Percentiles rank a stretch among this genome's conserved stretches.
Conservation (phyloP, 1,284 basidiomycete species). For the Schizophyllum commune region DNA sequence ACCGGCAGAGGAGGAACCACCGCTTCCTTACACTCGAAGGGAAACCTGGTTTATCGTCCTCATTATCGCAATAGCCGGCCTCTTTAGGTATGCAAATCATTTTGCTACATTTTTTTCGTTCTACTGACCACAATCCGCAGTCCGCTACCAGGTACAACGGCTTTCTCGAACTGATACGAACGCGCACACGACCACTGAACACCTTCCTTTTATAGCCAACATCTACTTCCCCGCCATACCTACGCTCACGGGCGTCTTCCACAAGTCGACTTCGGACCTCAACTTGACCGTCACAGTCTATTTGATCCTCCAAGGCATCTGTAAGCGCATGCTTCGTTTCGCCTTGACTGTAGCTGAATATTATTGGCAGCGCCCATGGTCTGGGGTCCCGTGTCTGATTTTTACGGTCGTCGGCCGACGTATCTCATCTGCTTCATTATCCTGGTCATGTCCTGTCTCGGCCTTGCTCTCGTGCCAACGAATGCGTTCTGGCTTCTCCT, state of each 20-base stretch:
- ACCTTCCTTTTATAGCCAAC: conserved; percentile 64
- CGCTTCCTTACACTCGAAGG: conserved; percentile 19
- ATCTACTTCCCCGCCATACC: conserved; percentile 78
- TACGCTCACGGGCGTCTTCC: conserved; percentile 49
- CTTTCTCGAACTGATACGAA: background rate
- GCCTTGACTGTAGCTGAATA: conserved; percentile 1
- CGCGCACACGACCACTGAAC: background rate
- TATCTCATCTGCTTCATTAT: conserved; percentile 46
- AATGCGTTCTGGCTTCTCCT: conserved; percentile 57
- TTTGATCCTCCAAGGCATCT: conserved; percentile 68
- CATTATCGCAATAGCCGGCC: conserved; percentile 45
- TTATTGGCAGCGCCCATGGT: conserved; percentile 44
- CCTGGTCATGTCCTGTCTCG: conserved; percentile 44
- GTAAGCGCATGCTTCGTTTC: conserved; percentile 26
- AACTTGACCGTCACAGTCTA: conserved; percentile 74
- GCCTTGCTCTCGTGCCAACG: conserved; percentile 52
- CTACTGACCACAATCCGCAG: background rate
- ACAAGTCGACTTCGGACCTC: conserved; percentile 58
- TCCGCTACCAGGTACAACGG: background rate
- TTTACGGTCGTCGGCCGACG: conserved; percentile 46
- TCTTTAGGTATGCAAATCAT: conserved; percentile 44
- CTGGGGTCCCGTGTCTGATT: conserved; percentile 56
- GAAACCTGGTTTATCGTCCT: conserved; percentile 67
- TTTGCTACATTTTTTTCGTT: background rate
- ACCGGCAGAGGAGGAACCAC: background rate